phyloP scores from a whole-genome alignment of 805 yeast genomes.

The Candida railenensis region DNA sequence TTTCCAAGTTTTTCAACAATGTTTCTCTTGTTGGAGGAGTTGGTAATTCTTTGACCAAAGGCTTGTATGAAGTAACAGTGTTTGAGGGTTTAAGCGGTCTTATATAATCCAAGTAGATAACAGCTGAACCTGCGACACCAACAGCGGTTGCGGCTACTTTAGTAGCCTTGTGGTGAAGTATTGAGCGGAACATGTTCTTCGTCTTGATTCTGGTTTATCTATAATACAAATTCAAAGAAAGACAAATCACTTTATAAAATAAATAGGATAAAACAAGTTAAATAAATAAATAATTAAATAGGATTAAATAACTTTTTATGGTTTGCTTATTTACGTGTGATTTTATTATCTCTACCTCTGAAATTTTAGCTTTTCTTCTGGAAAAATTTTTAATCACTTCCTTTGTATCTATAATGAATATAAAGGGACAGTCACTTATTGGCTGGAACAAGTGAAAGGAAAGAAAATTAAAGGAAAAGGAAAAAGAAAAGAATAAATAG shows the following conservation, averaged over 20 bases:
- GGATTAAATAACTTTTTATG: too few relatives aligned
- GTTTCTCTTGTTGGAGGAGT: slow-evolving; percentile 59
- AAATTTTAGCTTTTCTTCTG: too few relatives aligned
- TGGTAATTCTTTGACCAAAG: slow-evolving; percentile 44
- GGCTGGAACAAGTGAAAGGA: background rate
- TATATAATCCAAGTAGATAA: slow-evolving; percentile 41
- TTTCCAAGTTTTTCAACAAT: slow-evolving; percentile 46
- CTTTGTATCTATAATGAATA: too few relatives aligned
- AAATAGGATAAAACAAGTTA: background rate
- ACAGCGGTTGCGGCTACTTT: slow-evolving; percentile 31
- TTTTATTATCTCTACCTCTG: too few relatives aligned
- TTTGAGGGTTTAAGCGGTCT: slow-evolving; percentile 29
- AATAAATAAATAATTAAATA: too few relatives aligned
- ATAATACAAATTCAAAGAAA: background rate
- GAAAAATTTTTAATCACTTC: too few relatives aligned
- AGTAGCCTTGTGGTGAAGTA: slow-evolving; percentile 22
- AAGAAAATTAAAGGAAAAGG: background rate
- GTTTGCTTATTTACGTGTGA: too few relatives aligned
- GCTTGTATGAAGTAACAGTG: slow-evolving; percentile 31
- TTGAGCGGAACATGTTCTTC: slow-evolving; percentile 8
- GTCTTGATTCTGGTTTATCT: background rate
- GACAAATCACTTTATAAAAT: background rate
- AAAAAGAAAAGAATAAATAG: background rate
- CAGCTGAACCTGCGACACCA: slow-evolving; percentile 34
- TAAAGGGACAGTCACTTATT: too few relatives aligned